Evolutionary conservation across 768 basidiomycete species (phyloP).

Genomic region (Collybiopsis luxurians): DNA sequence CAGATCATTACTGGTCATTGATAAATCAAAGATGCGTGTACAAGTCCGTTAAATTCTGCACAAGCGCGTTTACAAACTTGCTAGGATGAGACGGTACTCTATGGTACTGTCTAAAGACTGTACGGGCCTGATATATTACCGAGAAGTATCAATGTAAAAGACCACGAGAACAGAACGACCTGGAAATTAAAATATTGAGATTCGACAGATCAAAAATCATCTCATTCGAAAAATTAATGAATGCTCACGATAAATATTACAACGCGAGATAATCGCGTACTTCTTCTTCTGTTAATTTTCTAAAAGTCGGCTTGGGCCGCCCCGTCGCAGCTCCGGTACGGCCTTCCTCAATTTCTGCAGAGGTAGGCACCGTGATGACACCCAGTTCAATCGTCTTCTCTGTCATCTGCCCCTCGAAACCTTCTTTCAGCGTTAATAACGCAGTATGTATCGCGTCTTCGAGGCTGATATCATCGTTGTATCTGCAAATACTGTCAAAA

Average conservation of each 20-base stretch:
- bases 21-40: slow-evolving; percentile 4
- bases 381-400: slow-evolving; percentile 99
- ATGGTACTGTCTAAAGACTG: background rate
- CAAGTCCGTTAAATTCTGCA: slow-evolving; percentile 2
- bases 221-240: background rate
- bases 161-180: background rate
- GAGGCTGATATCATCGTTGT: slow-evolving; percentile 98
- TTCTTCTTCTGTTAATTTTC: slow-evolving; percentile 95
- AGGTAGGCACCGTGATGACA: slow-evolving; percentile 85
- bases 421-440: slow-evolving; percentile 95
- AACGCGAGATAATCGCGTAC: slow-evolving; percentile 92
- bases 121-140: background rate
- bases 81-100: slow-evolving; percentile 3
- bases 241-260: slow-evolving; percentile 25
- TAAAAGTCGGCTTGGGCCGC: slow-evolving; percentile 83
- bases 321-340: slow-evolving; percentile 68
- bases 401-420: slow-evolving; percentile 99
- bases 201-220: background rate
- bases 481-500: slow-evolving; percentile 50
- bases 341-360: slow-evolving; percentile 64
- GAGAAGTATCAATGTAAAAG: background rate
- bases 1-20: slow-evolving; percentile 3
- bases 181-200: background rate
- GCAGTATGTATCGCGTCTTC: slow-evolving; percentile 99
- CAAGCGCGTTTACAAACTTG: slow-evolving; percentile 4